Conservation (phyloP, 2,329 filamentous ascomycete species). For the Fusarium gaditjirri region DNA sequence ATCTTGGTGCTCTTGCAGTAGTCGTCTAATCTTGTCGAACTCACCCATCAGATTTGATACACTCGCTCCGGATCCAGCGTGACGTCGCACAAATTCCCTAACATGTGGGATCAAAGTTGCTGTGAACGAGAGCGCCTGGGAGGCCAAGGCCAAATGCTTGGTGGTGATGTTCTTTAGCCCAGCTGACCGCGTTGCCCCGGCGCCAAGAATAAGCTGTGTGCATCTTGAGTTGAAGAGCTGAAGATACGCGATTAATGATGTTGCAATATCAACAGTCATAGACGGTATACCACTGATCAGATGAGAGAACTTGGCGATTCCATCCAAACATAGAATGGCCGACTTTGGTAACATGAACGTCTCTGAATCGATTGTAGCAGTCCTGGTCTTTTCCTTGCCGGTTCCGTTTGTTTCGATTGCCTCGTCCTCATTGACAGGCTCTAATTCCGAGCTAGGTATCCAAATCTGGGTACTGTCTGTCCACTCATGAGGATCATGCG, state of each 20-base stretch:
- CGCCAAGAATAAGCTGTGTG: constrained; percentile 95
- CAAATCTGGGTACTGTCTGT: constrained; percentile 68
- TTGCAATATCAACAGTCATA: constrained; percentile 85
- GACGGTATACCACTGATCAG: constrained; percentile 87
- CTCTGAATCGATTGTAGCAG: constrained; percentile 84
- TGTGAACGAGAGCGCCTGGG: constrained; percentile 88
- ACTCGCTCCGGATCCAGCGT: constrained; percentile 65
- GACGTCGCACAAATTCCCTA: constrained; percentile 88
- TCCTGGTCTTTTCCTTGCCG: constrained; percentile 72
- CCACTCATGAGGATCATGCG: constrained; percentile 76
- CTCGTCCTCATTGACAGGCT: constrained; percentile 48
- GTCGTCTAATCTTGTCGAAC: constrained; percentile 86
- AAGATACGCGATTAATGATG: constrained; percentile 83
- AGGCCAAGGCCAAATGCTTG: constrained; percentile 91
- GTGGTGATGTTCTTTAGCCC: constrained; percentile 97
- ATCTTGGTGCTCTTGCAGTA: constrained; percentile 89
- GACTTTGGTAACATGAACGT: constrained; percentile 87
- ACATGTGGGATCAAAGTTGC: constrained; percentile 89
- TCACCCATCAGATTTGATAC: constrained; percentile 76
- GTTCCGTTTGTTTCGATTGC: constrained; percentile 59
- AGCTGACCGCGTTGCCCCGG: constrained; percentile 87
- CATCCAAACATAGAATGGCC: constrained; percentile 81
- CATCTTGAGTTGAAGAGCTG: constrained; percentile 96
- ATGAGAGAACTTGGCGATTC: constrained; percentile 84
- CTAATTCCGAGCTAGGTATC: constrained; percentile 57